Evolutionary conservation across 164 flowering plant genomes (phyloP).

Genomic region (Chimonanthus salicifolius): DNA sequence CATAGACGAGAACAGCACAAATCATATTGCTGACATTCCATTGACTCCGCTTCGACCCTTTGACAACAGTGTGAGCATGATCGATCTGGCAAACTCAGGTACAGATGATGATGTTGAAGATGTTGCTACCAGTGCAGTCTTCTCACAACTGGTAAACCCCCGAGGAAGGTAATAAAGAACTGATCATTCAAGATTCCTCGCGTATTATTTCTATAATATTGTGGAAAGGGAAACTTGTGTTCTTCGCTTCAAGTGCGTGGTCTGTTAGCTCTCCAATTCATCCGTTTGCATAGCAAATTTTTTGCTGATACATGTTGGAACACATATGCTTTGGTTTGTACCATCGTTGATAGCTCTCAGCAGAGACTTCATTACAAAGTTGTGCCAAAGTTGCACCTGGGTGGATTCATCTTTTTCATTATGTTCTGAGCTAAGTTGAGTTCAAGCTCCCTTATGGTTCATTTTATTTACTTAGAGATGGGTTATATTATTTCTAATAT

Average conservation of each 20-base stretch:
- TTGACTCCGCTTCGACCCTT: conserved; percentile 39
- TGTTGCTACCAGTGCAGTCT: conserved; percentile 86
- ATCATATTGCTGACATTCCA: conserved; percentile 67
- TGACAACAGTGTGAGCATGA: conserved; percentile 69
- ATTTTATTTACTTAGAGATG: conserved; percentile 9
- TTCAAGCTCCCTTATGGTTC: conserved; percentile 6
- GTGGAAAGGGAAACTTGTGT: neutral
- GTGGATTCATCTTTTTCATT: conserved; percentile 5
- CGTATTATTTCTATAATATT: neutral
- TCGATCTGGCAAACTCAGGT: conserved; percentile 47
- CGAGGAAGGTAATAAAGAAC: conserved; percentile 60
- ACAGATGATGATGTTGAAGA: conserved; percentile 82
- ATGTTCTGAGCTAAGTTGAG: conserved; percentile 11
- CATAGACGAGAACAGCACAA: conserved; percentile 87
- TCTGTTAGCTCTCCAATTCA: conserved; percentile 4
- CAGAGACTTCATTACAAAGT: conserved; percentile 13
- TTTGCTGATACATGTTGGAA: conserved; percentile 6
- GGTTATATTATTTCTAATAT: conserved; percentile 9
- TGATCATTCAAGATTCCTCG: neutral
- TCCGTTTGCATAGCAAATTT: conserved; percentile 9
- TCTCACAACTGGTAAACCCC: conserved; percentile 92
- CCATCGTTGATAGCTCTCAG: conserved; percentile 15
- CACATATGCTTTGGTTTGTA: conserved; percentile 19
- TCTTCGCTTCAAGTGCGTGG: conserved; percentile 9
- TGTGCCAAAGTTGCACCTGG: conserved; percentile 8